Evolutionary conservation across 805 yeast species (phyloP), one percentile per base, ranked within the genome.

Genomic region (Candida tibetensis): DNA sequence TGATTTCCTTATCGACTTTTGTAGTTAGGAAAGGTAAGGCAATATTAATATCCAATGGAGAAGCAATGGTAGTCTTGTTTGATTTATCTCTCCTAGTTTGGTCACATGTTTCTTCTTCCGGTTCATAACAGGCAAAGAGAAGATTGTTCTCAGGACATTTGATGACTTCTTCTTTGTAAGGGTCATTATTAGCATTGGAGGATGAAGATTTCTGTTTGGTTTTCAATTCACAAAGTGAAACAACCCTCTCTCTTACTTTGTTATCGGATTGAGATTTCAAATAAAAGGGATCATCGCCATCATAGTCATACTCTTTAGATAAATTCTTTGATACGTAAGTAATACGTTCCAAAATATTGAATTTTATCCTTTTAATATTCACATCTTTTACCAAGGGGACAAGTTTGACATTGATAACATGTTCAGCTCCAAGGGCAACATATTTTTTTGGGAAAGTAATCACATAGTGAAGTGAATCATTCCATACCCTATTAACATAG

Each of bases 401-500:
- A 17, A 85, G 64, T 53, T 81, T 83, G 48, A 85, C 71, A 49
- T 77, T 81, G 15, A 85, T 62, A 60, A 85, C 51, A 63, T 62
- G 65, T 34, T 74, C 79, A 9, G 79, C 71, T 2, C 85, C 84
- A 33, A 85, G 60, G 1, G 85, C 69, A 8, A 84, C 77, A 55
- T 71, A 85, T 51, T 85, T 85, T 41, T 72, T 72, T 0, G 90
- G 89, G 41, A 85, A 72, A 0, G 88, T 75, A 12, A 85, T 72
- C 46, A 83, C 83, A 58, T 85, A 85, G 39, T 79, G 79, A 26
- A 85, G 59, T 0, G 87, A 58, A 39, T 83, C 81, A 48, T 79
- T 78, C 93, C 93, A 85, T 1, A 79, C 71, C 44, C 85, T 71
- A 54, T 82, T 83, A 25, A 85, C 87, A 55, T 81, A 84, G 13